Conservation (phyloP, 1,139 yeast genomes). For the Hyphopichia burtonii region DNA sequence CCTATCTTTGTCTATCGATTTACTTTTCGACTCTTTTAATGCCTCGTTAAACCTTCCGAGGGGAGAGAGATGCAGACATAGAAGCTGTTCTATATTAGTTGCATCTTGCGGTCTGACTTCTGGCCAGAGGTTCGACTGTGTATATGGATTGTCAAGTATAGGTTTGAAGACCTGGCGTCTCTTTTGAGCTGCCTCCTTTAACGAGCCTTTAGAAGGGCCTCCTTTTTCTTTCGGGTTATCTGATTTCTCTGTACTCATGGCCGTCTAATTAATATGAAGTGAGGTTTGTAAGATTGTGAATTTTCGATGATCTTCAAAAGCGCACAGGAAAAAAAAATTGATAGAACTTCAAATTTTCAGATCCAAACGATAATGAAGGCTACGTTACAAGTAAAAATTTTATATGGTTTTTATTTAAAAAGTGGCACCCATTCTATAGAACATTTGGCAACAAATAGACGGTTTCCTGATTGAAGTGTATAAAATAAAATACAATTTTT, state of each 20-base stretch:
- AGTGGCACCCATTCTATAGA: neutral
- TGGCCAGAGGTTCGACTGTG: constrained; percentile 54
- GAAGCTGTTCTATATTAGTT: constrained; percentile 36
- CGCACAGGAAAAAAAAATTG: neutral
- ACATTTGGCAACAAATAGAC: neutral
- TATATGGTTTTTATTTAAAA: neutral
- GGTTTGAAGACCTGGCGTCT: constrained; percentile 59
- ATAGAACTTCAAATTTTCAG: too few relatives aligned
- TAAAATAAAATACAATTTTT: neutral
- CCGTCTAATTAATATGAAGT: neutral
- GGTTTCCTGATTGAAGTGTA: neutral
- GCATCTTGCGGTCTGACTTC: constrained; percentile 38
- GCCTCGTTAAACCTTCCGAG: constrained; percentile 33
- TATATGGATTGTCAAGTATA: constrained; percentile 58
- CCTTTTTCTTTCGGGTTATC: constrained; percentile 4
- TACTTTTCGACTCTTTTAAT: constrained; percentile 9
- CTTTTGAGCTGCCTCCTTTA: constrained; percentile 43
- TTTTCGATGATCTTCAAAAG: neutral
- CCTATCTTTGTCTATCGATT: constrained; percentile 1
- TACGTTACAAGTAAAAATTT: too few relatives aligned
- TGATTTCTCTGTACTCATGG: constrained; percentile 2
- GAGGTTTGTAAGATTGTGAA: neutral
- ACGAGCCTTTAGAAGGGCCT: constrained; percentile 21
- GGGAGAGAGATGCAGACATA: constrained; percentile 36
- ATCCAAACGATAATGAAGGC: too few relatives aligned